phyloP scores from a whole-genome alignment of 345 rosid genomes.

The Cardamine occulta region DNA sequence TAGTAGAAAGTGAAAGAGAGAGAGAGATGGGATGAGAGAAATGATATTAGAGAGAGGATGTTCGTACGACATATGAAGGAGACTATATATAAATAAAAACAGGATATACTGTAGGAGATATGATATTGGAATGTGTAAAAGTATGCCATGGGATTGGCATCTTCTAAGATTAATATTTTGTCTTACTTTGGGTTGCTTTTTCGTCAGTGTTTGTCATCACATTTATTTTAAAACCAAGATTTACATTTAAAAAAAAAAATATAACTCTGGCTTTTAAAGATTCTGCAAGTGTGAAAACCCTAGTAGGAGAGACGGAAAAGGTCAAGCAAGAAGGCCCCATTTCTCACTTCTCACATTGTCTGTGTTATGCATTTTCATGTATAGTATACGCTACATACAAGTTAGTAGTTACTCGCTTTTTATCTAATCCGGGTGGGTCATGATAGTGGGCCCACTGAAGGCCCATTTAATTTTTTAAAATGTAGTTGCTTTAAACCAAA shows the following conservation, averaged over 20 bases:
- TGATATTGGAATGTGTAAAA: slow-evolving; percentile 40
- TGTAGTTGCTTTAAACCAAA: background rate
- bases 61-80: slow-evolving; percentile 31
- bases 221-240: background rate
- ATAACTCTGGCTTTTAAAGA: slow-evolving; percentile 42
- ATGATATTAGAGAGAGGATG: slow-evolving; percentile 12
- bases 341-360: slow-evolving; percentile 8
- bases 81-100: slow-evolving; percentile 37
- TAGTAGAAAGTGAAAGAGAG: background rate
- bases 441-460: background rate
- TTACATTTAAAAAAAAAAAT: background rate
- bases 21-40: slow-evolving; percentile 2
- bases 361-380: background rate
- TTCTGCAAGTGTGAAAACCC: slow-evolving; percentile 63
- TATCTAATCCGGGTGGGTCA: slow-evolving; percentile 3
- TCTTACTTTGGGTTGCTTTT: slow-evolving; percentile 45
- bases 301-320: slow-evolving; percentile 51
- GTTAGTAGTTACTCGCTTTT: slow-evolving; percentile 17
- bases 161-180: slow-evolving; percentile 39
- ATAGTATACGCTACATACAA: slow-evolving; percentile 1
- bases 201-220: slow-evolving; percentile 34
- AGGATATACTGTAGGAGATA: slow-evolving; percentile 49
- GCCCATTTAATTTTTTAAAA: background rate
- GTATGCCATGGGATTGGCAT: slow-evolving; percentile 47
- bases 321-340: slow-evolving; percentile 51